Base-by-base conservation (phyloP, 257 asterid genomes). In the Solanum clarkiae region DNA sequence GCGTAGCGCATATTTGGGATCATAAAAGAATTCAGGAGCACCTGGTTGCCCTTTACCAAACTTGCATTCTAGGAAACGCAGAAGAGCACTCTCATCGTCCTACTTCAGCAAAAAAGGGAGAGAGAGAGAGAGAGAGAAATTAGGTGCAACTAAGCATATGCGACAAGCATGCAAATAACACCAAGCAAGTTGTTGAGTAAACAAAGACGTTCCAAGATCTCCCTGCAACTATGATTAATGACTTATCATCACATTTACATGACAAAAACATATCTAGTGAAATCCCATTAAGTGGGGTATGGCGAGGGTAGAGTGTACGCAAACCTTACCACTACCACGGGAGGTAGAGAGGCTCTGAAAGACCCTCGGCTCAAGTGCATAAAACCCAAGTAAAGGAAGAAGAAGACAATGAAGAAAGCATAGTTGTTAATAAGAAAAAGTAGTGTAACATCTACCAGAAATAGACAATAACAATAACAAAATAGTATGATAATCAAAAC, bases 41-140 rank as follows among this genome's bases (percentile, higher is more conserved):
- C 90, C 88, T 59, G 92, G 87, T 80, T 90, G 93, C 86, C 97
- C 97, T 89, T 92, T 96, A 51, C 98, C 99, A 57, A 93, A 93
- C 90, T 94, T 95, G 93, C 97, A 95, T 84, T 96, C 97, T 65
- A 96, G 92, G 91, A 94, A 96, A 81, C 98, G 99, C 87, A 96
- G 87, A 89, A 96, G 99, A 84, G 95, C 83, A 91, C 98, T 95
- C 92, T 96, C 98, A 55, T 96, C 98, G 88, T 92, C 98, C 98
- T 96, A 88, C 53, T 47, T 82, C 74, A 68, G 84, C 36, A 13
- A 87, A 82, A 80, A 87, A 60, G 70, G n/a, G 72, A 32, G 36
- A 32, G 36, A 32, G 36, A 32, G 26, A 26, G 36, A 32, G 83
- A 26, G 15, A 66, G 40, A 84, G 71, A 86, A 62, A 84, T 89